Conservation (phyloP, 352 stramenopile genomes). For the Phytophthora uliginosa region DNA sequence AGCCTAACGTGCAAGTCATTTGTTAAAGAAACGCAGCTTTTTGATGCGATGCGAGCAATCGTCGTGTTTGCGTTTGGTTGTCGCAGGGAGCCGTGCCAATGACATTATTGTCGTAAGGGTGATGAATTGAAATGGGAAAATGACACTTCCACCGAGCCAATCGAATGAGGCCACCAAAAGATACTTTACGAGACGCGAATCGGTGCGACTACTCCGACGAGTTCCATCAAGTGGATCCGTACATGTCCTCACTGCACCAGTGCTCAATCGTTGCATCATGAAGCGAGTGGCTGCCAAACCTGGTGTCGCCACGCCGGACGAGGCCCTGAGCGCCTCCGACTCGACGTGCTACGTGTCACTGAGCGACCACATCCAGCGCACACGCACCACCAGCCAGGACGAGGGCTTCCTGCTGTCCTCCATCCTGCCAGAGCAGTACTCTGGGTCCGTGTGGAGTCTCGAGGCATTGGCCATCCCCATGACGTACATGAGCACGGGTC, state of each 20-base stretch:
- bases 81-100: neutral
- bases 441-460: conserved; percentile 58
- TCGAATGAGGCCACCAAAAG: conserved; percentile 6
- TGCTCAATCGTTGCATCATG: conserved; percentile 13
- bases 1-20: too few relatives aligned
- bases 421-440: conserved; percentile 29
- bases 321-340: conserved; percentile 30
- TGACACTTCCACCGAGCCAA: neutral
- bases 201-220: conserved; percentile 13
- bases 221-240: neutral
- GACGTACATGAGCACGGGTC: conserved; percentile 81
- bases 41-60: neutral
- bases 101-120: too few relatives aligned
- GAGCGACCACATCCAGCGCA: conserved; percentile 31
- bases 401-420: conserved; percentile 31
- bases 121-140: too few relatives aligned
- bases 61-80: neutral
- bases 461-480: conserved; percentile 75
- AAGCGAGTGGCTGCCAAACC: conserved; percentile 21
- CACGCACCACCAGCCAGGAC: conserved; percentile 32
- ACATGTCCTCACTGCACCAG: neutral
- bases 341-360: conserved; percentile 39
- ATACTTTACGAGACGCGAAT: conserved; percentile 24
- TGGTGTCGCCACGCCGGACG: conserved; percentile 24
- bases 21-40: neutral